These are phyloP conservation scores for Cucurbita ficifolia DNA, from an alignment of 306 rosid species.

Conservation along the genomic window DNA sequence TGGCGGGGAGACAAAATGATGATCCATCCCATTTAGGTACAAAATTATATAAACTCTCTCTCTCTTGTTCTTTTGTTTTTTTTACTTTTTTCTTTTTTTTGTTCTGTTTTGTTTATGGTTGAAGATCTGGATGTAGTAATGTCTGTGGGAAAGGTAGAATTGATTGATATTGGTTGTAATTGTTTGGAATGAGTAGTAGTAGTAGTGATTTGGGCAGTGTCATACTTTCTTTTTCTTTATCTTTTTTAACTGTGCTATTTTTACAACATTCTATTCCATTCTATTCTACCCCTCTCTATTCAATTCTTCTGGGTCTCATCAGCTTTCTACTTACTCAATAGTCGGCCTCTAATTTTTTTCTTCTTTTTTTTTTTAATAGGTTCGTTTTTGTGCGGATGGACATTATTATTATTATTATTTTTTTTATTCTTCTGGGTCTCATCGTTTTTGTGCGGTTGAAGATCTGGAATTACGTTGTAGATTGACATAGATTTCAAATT, in stretches of 20 bases:
- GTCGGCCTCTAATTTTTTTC: not conserved
- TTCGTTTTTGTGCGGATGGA: not conserved
- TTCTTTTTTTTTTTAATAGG: not conserved
- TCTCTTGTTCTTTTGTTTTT: too few relatives aligned
- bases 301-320: not conserved
- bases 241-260: not conserved
- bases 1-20: not conserved
- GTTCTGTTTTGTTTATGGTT: not conserved
- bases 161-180: conserved; percentile 18
- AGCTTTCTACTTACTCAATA: not conserved
- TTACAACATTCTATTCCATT: not conserved
- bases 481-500: too few relatives aligned
- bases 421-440: too few relatives aligned
- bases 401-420: too few relatives aligned
- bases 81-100: too few relatives aligned
- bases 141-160: not conserved
- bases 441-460: too few relatives aligned
- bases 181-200: conserved; percentile 25
- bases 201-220: not conserved
- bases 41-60: not conserved
- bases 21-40: not conserved
- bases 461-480: too few relatives aligned
- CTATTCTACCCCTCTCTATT: not conserved
- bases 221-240: not conserved
- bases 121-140: not conserved